Evolutionary conservation across 2,329 filamentous ascomycete genomes (phyloP).

Genomic region (Clarireedia paspali): DNA sequence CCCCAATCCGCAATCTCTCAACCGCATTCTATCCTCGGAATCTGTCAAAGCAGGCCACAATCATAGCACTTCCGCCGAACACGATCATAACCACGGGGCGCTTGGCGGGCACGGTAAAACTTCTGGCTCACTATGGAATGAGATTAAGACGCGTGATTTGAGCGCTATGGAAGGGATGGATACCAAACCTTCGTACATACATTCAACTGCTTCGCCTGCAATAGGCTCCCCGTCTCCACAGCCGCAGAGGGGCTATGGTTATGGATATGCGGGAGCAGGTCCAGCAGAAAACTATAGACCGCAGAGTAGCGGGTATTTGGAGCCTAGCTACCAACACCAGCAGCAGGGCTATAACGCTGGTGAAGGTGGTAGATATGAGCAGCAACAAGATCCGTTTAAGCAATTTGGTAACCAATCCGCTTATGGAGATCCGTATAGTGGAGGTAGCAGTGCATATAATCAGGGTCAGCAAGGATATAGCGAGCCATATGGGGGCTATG

Average conservation of each 20-base stretch:
- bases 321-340: slow-evolving; percentile 13
- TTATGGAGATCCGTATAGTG: background rate
- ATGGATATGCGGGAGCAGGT: slow-evolving; percentile 18
- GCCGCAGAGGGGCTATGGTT: slow-evolving; percentile 22
- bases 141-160: slow-evolving; percentile 52
- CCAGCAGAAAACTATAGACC: slow-evolving; percentile 13
- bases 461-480: slow-evolving; percentile 12
- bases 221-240: slow-evolving; percentile 20
- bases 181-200: slow-evolving; percentile 27
- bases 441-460: background rate
- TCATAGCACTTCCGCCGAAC: slow-evolving; percentile 44
- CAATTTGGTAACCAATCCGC: background rate
- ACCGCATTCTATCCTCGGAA: slow-evolving; percentile 71
- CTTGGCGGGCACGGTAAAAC: slow-evolving; percentile 46
- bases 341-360: background rate
- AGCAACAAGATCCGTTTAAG: slow-evolving; percentile 11
- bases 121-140: slow-evolving; percentile 51
- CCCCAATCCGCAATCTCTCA: slow-evolving; percentile 58
- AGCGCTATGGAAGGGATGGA: slow-evolving; percentile 46
- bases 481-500: slow-evolving; percentile 14
- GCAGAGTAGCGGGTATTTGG: slow-evolving; percentile 20
- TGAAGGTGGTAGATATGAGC: slow-evolving; percentile 9
- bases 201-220: slow-evolving; percentile 13
- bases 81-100: slow-evolving; percentile 26
- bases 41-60: slow-evolving; percentile 80